Percentiles rank a stretch among this genome's conserved stretches.
phyloP scores from a whole-genome alignment of 106 monocot species.

The Dendrobium nobile region DNA sequence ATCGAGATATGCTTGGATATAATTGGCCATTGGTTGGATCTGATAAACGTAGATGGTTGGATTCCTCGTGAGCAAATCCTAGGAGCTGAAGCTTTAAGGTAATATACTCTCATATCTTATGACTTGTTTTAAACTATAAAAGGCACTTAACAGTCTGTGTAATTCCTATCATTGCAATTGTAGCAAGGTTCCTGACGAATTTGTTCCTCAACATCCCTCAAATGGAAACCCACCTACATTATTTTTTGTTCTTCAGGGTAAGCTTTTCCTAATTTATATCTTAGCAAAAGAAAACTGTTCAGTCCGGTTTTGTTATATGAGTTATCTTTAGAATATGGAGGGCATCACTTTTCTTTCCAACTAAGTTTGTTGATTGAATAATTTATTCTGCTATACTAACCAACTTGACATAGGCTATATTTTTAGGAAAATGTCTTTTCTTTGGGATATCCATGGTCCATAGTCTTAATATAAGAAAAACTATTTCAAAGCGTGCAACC shows the following conservation, averaged over 20 bases:
- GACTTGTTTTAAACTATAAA: background rate
- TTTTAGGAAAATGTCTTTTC: background rate
- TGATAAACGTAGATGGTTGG: slow-evolving; percentile 94
- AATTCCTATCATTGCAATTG: slow-evolving; percentile 6
- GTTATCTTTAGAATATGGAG: background rate
- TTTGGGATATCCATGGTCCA: background rate
- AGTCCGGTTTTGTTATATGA: background rate
- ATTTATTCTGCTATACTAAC: background rate
- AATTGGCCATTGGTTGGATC: slow-evolving; percentile 96
- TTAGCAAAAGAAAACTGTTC: background rate
- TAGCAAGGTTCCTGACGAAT: slow-evolving; percentile 92
- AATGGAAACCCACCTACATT: slow-evolving; percentile 97
- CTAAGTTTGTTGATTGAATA: background rate
- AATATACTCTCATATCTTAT: slow-evolving; percentile 4
- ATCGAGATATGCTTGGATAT: slow-evolving; percentile 78
- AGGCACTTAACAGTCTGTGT: background rate
- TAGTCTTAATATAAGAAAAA: background rate
- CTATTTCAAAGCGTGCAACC: background rate
- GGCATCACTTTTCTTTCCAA: background rate
- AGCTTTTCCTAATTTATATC: slow-evolving; percentile 1
- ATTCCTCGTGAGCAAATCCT: slow-evolving; percentile 98
- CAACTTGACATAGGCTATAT: background rate
- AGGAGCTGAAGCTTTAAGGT: slow-evolving; percentile 97
- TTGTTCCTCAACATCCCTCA: slow-evolving; percentile 88
- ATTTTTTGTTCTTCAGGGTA: slow-evolving; percentile 84